These are phyloP conservation scores for Quercus robur DNA, from an alignment of 306 rosid species.

Conservation along the genomic window DNA sequence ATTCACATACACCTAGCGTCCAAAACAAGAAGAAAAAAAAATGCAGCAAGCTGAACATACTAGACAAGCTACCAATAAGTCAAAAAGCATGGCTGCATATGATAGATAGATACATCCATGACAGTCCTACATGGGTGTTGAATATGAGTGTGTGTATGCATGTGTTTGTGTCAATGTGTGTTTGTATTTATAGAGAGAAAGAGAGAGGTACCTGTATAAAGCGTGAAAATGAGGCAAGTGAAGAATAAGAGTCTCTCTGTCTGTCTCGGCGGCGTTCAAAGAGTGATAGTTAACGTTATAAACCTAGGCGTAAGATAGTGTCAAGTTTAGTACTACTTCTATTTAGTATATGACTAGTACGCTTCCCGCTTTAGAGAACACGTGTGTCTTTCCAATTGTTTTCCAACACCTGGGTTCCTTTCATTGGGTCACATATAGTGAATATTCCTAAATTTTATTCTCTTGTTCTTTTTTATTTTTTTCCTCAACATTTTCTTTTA, in stretches of 20 bases:
- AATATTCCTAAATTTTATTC: background rate
- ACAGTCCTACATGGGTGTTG: background rate
- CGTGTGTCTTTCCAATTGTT: slow-evolving; percentile 1
- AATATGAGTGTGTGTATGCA: background rate
- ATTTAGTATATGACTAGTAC: too few relatives aligned
- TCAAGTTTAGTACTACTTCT: background rate
- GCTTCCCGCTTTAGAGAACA: slow-evolving; percentile 27
- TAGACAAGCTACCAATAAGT: background rate
- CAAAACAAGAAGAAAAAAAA: background rate
- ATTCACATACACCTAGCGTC: too few relatives aligned
- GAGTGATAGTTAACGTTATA: slow-evolving; percentile 36
- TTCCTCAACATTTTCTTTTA: too few relatives aligned
- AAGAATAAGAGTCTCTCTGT: background rate
- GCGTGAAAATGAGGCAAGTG: background rate
- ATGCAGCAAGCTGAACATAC: too few relatives aligned
- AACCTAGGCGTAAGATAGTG: slow-evolving; percentile 10
- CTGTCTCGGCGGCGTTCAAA: slow-evolving; percentile 38
- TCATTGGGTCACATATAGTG: background rate
- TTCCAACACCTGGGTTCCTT: background rate
- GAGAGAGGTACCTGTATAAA: slow-evolving; percentile 14
- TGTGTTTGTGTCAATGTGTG: background rate
- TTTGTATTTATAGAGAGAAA: background rate
- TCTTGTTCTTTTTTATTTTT: too few relatives aligned
- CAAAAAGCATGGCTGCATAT: background rate
- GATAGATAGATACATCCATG: too few relatives aligned